Evolutionary conservation across 2,329 filamentous ascomycete species (phyloP), one percentile per base, ranked within the genome.

Genomic region (Cercospora zeae-maydis): DNA sequence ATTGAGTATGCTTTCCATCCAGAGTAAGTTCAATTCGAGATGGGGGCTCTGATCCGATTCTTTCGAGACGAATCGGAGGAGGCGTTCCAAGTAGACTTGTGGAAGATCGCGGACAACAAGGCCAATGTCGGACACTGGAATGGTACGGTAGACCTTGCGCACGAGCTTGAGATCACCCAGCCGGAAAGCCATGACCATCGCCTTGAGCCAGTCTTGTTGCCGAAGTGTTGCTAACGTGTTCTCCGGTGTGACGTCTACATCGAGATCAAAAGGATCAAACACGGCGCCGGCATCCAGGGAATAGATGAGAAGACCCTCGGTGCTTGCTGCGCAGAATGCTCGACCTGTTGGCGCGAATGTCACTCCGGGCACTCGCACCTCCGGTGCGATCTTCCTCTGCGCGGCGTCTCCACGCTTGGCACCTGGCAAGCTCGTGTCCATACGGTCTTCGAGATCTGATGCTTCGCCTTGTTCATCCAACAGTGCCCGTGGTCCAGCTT

Each of bases 221-320:
- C 88, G 82, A 0, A 98, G 82, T 0, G 92, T 95, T 2, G 89
- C 72, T 4, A 82, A 73, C 0, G 80, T 82, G 19, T 72, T 92
- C 1, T 90, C 88, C 0, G 93, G 93, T 4, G 95, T 99, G 69
- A 99, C 91, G 67, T 91, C 90, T 73, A 98, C 90, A 76, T 96
- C 93, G 14, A 99, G 86, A 74, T 99, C 95, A 72, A 97, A 96
- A 0, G 95, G 95, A 74, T 99, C 95, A 73, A 99, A 99, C 65
- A 92, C 85, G 30, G 95, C 83, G 4, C 86, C 83, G 42, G 86
- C 88, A 74, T 99, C 95, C 27, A 99, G 82, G 66, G 91, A 95
- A 81, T 98, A 99, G 66, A 99, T 89, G 47, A 99, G 82, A 10
- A 99, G 82, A 14, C 95, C 95, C 78, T 99, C 95, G 0, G 95